phyloP scores from a whole-genome alignment of 1,139 yeast species.

The Yamadazyma sp. region DNA sequence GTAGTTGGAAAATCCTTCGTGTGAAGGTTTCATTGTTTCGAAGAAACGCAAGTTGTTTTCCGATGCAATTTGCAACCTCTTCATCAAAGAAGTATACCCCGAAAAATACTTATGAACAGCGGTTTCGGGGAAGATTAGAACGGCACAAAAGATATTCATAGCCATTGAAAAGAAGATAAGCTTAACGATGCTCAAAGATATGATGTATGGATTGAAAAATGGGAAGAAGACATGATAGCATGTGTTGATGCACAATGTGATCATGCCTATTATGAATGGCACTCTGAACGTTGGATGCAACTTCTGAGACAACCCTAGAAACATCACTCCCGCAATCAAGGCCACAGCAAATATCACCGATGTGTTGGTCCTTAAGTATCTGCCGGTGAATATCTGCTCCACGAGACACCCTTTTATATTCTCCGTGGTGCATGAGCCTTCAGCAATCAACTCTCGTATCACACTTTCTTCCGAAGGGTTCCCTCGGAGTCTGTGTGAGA shows the following conservation, averaged over 20 bases:
- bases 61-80: slow-evolving; percentile 17
- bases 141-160: slow-evolving; percentile 18
- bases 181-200: slow-evolving; percentile 23
- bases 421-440: slow-evolving; percentile 26
- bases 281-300: slow-evolving; percentile 21
- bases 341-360: slow-evolving; percentile 28
- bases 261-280: slow-evolving; percentile 24
- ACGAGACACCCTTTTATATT: slow-evolving; percentile 22
- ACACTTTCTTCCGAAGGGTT: slow-evolving; percentile 22
- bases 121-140: slow-evolving; percentile 33
- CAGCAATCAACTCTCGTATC: slow-evolving; percentile 20
- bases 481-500: slow-evolving; percentile 26
- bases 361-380: slow-evolving; percentile 26
- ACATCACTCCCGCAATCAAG: slow-evolving; percentile 23
- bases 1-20: slow-evolving; percentile 23
- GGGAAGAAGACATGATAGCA: slow-evolving; percentile 32
- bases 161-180: slow-evolving; percentile 28
- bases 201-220: slow-evolving; percentile 21
- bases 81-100: slow-evolving; percentile 19
- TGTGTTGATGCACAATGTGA: slow-evolving; percentile 21
- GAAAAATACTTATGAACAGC: slow-evolving; percentile 25
- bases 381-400: slow-evolving; percentile 26
- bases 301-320: slow-evolving; percentile 25
- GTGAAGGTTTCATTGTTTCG: slow-evolving; percentile 30
- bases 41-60: slow-evolving; percentile 26